Base-by-base conservation (phyloP, 441 rosid species). In the Populus tomentosa region DNA sequence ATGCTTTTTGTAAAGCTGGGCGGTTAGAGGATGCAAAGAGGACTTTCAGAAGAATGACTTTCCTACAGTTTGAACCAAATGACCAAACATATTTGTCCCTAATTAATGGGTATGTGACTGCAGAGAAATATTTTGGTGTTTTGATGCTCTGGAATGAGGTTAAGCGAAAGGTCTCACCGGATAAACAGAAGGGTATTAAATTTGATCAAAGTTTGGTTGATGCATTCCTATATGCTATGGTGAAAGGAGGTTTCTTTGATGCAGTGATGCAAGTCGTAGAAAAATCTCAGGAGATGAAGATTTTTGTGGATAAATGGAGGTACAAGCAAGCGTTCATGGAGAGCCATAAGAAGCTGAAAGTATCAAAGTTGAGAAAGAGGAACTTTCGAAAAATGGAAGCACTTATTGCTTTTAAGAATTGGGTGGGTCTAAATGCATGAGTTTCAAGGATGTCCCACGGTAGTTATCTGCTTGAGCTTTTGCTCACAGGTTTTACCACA, bases 261-360 rank as follows among this genome's bases (percentile, higher is more conserved):
- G 95, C 93, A 1, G 98, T 88, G 74, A 94, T 96, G 99, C 96
- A 94, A 88, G 97, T 96, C 71, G 90, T 92, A 72, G 94, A 94
- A 74, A 91, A 89, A 83, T 91, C 97, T 78, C 94, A 90, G 73
- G 94, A 92, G 84, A 89, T 84, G 98, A 96, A 89, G 84, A 86
- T 94, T 76, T 94, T 96, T 84, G 92, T 92, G 67, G 97, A 96
- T 85, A 96, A 94, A 82, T 94, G 98, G 98, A 94, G 91, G 83
- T 94, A 94, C 87, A 94, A 94, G 85, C 97, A 94, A 86, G 97
- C 95, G 26, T 92, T 90, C 82, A 92, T 92, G 99, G 98, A 94
- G 90, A 91, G 81, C 65, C 99, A 90, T 85, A 91, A 94, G 90
- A 92, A 91, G 87, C 93, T 93, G 21, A 91, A 89, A 78, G 88